Evolutionary conservation across 805 yeast genomes (phyloP).

Genomic region (Candida corydali): DNA sequence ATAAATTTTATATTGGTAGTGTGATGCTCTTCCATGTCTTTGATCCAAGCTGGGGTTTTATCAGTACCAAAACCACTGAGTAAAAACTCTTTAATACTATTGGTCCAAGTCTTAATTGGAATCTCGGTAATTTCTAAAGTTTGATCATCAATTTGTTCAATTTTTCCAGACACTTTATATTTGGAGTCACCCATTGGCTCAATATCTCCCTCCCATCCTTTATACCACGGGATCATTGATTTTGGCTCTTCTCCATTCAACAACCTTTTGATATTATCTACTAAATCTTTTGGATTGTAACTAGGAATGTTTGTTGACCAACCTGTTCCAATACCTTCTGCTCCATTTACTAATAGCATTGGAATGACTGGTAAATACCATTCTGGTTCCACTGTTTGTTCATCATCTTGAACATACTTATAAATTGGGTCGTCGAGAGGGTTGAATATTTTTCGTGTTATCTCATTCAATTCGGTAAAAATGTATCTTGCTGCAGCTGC

Average conservation of each 20-base stretch:
- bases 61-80: slow-evolving; percentile 76
- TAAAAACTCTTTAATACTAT: slow-evolving; percentile 80
- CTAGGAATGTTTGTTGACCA: slow-evolving; percentile 95
- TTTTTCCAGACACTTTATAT: slow-evolving; percentile 72
- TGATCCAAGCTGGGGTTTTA: slow-evolving; percentile 77
- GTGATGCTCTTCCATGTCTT: slow-evolving; percentile 94
- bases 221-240: slow-evolving; percentile 88
- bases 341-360: slow-evolving; percentile 90
- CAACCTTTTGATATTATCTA: slow-evolving; percentile 64
- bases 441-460: slow-evolving; percentile 74
- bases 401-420: slow-evolving; percentile 86
- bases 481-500: slow-evolving; percentile 98
- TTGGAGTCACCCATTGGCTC: slow-evolving; percentile 62
- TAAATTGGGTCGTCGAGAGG: slow-evolving; percentile 76
- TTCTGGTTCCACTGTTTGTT: slow-evolving; percentile 88
- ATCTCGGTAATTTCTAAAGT: slow-evolving; percentile 87
- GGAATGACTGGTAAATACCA: slow-evolving; percentile 95
- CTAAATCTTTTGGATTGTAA: slow-evolving; percentile 82
- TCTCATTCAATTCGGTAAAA: slow-evolving; percentile 73
- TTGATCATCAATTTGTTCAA: slow-evolving; percentile 74
- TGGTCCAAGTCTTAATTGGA: slow-evolving; percentile 91
- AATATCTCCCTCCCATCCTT: slow-evolving; percentile 89
- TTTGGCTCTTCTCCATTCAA: slow-evolving; percentile 68
- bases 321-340: slow-evolving; percentile 98
- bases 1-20: slow-evolving; percentile 75